These are phyloP conservation scores for Phytophthora foliorum DNA, from an alignment of 352 stramenopile genomes.

Conservation along the genomic window DNA sequence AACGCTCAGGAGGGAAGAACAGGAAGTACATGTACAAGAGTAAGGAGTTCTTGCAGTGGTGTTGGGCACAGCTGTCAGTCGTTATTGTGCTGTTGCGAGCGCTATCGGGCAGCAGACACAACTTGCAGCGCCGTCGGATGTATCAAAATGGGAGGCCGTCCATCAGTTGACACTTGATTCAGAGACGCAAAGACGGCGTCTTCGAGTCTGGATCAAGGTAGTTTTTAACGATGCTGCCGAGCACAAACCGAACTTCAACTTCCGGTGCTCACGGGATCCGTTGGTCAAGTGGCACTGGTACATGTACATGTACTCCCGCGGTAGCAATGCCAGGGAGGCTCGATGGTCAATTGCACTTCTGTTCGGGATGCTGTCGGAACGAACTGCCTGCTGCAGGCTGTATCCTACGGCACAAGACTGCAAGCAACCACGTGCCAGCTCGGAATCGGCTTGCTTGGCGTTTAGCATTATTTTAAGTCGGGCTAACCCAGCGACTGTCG, in stretches of 20 bases:
- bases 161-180: constrained; percentile 16
- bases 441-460: not conserved
- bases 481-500: not conserved
- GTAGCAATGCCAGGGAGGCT: too few species aligned
- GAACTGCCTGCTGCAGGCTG: not conserved
- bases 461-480: not conserved
- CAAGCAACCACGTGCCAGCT: not conserved
- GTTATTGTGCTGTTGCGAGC: not conserved
- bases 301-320: not conserved
- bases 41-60: not conserved
- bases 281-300: not conserved
- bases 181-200: not conserved
- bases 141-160: not conserved
- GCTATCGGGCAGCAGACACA: not conserved
- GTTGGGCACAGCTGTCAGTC: too few species aligned
- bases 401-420: not conserved
- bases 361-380: too few species aligned
- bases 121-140: not conserved
- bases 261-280: constrained; percentile 3
- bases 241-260: constrained; percentile 6
- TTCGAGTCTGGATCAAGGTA: too few species aligned
- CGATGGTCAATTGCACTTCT: too few species aligned
- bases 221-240: too few species aligned
- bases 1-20: too few species aligned
- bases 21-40: not conserved